Evolutionary conservation across 2,329 filamentous ascomycete genomes (phyloP).

Genomic region (Aspergillus viridinutans): DNA sequence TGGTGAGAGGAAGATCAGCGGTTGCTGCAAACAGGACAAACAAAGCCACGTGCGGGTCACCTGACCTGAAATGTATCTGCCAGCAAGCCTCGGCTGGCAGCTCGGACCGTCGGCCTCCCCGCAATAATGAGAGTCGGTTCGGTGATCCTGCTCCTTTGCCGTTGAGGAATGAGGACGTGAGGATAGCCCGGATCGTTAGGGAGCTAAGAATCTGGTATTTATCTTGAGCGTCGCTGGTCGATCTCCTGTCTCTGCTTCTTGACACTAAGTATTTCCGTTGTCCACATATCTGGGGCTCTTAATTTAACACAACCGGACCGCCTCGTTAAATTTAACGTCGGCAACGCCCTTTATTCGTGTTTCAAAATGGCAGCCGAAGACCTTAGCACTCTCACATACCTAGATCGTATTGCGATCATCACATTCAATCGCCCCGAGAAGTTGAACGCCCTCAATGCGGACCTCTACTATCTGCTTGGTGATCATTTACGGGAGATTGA

Average conservation of each 20-base stretch:
- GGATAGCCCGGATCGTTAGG: background rate
- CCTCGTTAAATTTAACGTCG: background rate
- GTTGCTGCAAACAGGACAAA: constrained; percentile 18
- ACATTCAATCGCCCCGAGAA: constrained; percentile 82
- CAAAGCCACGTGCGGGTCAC: constrained; percentile 8
- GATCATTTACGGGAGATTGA: constrained; percentile 73
- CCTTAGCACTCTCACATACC: constrained; percentile 57
- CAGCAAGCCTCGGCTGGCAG: constrained; percentile 15
- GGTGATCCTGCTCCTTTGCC: background rate
- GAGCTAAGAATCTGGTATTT: background rate
- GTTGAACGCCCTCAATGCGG: constrained; percentile 73
- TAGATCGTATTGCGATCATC: constrained; percentile 71
- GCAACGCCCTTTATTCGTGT: background rate
- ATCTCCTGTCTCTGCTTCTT: background rate
- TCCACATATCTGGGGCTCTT: background rate
- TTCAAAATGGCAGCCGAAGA: constrained; percentile 36
- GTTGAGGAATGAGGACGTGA: background rate
- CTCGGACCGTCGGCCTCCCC: constrained; percentile 12
- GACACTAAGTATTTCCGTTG: background rate
- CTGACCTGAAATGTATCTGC: constrained; percentile 7
- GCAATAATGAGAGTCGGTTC: constrained; percentile 9
- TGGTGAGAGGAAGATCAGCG: constrained; percentile 3
- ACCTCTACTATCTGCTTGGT: constrained; percentile 74
- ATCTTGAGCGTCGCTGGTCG: constrained; percentile 1
- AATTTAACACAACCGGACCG: background rate